phyloP scores from a whole-genome alignment of 768 basidiomycete genomes.

The Floccularia luteovirens region DNA sequence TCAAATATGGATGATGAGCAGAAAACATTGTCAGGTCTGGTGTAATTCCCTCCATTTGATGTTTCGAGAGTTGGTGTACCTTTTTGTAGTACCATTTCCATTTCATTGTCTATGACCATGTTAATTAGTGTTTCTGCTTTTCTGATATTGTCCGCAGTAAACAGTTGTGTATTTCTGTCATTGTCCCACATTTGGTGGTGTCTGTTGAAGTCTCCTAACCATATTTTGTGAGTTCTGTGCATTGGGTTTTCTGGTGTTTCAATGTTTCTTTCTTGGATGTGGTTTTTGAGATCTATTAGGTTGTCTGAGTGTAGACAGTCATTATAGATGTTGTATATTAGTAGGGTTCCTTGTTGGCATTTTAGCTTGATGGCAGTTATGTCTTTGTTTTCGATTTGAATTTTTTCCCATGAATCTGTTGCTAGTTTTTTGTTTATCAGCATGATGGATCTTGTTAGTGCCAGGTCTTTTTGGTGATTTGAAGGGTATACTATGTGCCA shows the following conservation, averaged over 20 bases:
- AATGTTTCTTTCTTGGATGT: too few species aligned
- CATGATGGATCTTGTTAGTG: slow-evolving; percentile 8
- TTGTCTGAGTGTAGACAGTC: slow-evolving; percentile 16
- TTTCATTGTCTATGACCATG: slow-evolving; percentile 11
- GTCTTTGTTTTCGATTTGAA: slow-evolving; percentile 13
- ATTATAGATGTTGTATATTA: slow-evolving; percentile 31
- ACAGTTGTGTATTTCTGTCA: slow-evolving; percentile 19
- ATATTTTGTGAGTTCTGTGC: too few species aligned
- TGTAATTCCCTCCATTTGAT: slow-evolving; percentile 18
- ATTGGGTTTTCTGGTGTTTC: too few species aligned
- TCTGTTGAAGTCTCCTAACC: slow-evolving; percentile 33
- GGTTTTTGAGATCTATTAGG: slow-evolving; percentile 7
- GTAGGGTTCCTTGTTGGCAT: slow-evolving; percentile 9
- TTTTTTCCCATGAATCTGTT: slow-evolving; percentile 15
- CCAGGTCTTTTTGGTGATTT: slow-evolving; percentile 1
- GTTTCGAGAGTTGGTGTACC: slow-evolving; percentile 24
- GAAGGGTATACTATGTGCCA: slow-evolving; percentile 8
- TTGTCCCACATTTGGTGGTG: slow-evolving; percentile 34
- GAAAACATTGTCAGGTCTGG: slow-evolving; percentile 36
- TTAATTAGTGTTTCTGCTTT: slow-evolving; percentile 17
- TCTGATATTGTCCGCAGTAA: slow-evolving; percentile 17
- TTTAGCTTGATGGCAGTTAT: slow-evolving; percentile 15
- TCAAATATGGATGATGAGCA: slow-evolving; percentile 10
- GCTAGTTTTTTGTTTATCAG: slow-evolving; percentile 11
- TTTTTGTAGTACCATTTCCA: slow-evolving; percentile 25